phyloP scores from a whole-genome alignment of 2,329 filamentous ascomycete species.

The Neurospora sp. region DNA sequence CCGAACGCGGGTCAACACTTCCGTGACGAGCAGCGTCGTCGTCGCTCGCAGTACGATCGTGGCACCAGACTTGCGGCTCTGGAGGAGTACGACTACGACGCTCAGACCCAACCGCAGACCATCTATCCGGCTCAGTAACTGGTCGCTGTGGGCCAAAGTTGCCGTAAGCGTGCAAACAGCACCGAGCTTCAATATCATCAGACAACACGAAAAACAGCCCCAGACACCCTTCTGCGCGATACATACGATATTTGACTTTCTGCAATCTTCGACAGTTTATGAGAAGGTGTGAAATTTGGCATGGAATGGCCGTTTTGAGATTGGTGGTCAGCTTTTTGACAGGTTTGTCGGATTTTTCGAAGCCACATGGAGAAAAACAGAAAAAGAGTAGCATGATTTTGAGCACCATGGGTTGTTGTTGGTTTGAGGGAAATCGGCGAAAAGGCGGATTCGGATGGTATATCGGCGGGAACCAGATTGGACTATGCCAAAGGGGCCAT shows the following conservation, averaged over 20 bases:
- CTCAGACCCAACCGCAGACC: conserved; percentile 21
- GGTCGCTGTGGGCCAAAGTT: neutral
- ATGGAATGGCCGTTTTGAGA: conserved; percentile 11
- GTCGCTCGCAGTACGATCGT: conserved; percentile 70
- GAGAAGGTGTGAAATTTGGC: conserved; percentile 14
- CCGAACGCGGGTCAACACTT: conserved; percentile 66
- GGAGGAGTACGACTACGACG: conserved; percentile 50
- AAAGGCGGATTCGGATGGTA: conserved; percentile 4
- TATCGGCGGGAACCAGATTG: conserved; percentile 12
- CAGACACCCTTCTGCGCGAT: neutral
- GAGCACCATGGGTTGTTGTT: conserved; percentile 1
- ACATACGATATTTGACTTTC: conserved; percentile 9
- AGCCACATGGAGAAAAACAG: neutral
- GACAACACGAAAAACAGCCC: neutral
- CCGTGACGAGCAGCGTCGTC: conserved; percentile 64
- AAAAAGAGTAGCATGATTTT: neutral
- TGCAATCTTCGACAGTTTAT: conserved; percentile 15
- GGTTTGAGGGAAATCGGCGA: neutral
- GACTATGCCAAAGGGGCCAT: conserved; percentile 16
- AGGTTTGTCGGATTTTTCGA: conserved; percentile 8
- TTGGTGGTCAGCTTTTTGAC: conserved; percentile 13
- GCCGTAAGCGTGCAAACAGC: neutral
- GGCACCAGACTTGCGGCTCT: conserved; percentile 63
- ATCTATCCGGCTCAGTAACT: conserved; percentile 18
- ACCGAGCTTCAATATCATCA: neutral